phyloP scores from a whole-genome alignment of 306 rosid genomes.

The Vicia faba region DNA sequence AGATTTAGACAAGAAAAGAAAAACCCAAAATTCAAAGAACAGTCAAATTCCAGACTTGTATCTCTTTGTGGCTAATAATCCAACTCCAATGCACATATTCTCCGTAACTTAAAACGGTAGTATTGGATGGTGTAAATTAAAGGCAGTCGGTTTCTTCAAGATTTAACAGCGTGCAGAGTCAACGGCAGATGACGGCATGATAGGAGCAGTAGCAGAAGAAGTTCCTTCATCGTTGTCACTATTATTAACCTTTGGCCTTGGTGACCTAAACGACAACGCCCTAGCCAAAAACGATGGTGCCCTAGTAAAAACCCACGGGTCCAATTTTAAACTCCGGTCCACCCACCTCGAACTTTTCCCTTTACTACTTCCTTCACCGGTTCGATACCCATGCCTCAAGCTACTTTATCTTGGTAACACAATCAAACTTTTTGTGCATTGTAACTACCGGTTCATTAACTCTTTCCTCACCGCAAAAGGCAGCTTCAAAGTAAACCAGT shows the following conservation, averaged over 20 bases:
- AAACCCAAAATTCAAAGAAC: too few relatives aligned
- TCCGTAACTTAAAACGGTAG: too few relatives aligned
- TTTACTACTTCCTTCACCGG: slow-evolving; percentile 59
- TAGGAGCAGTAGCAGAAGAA: slow-evolving; percentile 36
- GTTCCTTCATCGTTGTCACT: slow-evolving; percentile 51
- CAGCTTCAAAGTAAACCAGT: slow-evolving; percentile 75
- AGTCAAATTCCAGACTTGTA: too few relatives aligned
- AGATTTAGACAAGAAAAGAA: too few relatives aligned
- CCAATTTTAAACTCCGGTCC: slow-evolving; percentile 63
- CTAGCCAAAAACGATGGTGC: slow-evolving; percentile 62
- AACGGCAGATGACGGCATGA: slow-evolving; percentile 26
- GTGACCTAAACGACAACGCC: too few relatives aligned
- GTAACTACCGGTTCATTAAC: slow-evolving; percentile 55
- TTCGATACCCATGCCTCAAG: slow-evolving; percentile 58
- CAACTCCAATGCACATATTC: too few relatives aligned
- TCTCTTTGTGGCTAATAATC: too few relatives aligned
- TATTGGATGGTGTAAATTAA: too few relatives aligned
- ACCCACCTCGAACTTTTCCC: slow-evolving; percentile 49
- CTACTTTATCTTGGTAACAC: slow-evolving; percentile 59
- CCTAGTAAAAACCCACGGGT: slow-evolving; percentile 66
- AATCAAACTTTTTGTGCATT: slow-evolving; percentile 69
- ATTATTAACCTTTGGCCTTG: too few relatives aligned
- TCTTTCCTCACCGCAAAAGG: slow-evolving; percentile 74
- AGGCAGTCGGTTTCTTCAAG: too few relatives aligned
- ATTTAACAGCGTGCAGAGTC: slow-evolving; percentile 51